phyloP scores from a whole-genome alignment of 140 eudicot species.

The Stevia rebaudiana region DNA sequence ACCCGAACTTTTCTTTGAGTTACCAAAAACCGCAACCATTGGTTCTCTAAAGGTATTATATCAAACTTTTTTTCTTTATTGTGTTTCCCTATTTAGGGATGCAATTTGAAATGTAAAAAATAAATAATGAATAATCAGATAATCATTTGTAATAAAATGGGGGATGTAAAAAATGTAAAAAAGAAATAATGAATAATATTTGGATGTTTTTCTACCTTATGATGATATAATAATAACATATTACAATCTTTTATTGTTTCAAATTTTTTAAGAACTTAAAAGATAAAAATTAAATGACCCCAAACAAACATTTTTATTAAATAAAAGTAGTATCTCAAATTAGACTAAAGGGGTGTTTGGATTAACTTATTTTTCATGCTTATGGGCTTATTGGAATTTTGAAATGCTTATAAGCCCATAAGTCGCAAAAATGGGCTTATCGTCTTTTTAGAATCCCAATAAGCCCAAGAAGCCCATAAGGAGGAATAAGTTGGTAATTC shows the following conservation, averaged over 20 bases:
- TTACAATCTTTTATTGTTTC: not conserved
- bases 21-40: conserved; percentile 86
- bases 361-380: not conserved
- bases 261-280: not conserved
- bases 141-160: not conserved
- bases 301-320: not conserved
- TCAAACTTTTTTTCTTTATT: not conserved
- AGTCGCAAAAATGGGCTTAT: not conserved
- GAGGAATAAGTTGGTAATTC: not conserved
- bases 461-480: not conserved
- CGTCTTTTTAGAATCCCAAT: too few relatives aligned
- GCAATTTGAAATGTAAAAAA: not conserved
- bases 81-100: not conserved
- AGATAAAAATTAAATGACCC: not conserved
- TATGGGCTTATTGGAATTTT: not conserved
- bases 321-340: not conserved
- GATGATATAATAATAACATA: not conserved
- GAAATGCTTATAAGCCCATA: not conserved
- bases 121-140: not conserved
- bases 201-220: not conserved
- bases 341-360: not conserved
- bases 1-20: conserved; percentile 87
- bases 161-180: not conserved
- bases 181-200: too few relatives aligned
- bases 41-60: conserved; percentile 75